These are phyloP conservation scores for Geosmithia flava DNA, from an alignment of 2,329 filamentous ascomycete species.

Conservation along the genomic window DNA sequence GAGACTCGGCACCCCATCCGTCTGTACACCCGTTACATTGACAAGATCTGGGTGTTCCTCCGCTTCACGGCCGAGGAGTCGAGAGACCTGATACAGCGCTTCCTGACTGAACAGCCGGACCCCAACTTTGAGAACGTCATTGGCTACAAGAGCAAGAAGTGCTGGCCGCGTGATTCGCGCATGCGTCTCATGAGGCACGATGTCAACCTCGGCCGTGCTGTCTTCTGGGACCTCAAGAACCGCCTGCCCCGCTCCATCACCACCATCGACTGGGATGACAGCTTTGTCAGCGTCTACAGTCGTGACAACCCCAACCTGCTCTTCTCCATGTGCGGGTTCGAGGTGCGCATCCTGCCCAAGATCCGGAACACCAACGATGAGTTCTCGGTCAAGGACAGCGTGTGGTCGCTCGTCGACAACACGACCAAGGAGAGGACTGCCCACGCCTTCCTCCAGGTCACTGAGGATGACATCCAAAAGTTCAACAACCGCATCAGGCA, in stretches of 20 bases:
- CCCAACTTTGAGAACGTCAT: slow-evolving; percentile 99
- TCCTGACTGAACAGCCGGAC: slow-evolving; percentile 95
- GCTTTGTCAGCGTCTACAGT: slow-evolving; percentile 96
- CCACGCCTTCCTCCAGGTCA: slow-evolving; percentile 94
- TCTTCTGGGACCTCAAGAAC: slow-evolving; percentile 99
- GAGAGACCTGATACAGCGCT: slow-evolving; percentile 89
- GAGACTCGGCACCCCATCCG: slow-evolving; percentile 92
- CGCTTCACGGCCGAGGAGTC: slow-evolving; percentile 91
- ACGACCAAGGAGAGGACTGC: slow-evolving; percentile 94
- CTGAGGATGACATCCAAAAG: slow-evolving; percentile 94
- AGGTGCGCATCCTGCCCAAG: slow-evolving; percentile 93
- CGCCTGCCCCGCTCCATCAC: slow-evolving; percentile 87
- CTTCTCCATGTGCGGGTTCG: slow-evolving; percentile 97
- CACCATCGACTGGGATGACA: slow-evolving; percentile 98
- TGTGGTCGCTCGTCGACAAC: slow-evolving; percentile 96
- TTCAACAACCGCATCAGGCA: slow-evolving; percentile 99
- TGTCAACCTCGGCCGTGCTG: slow-evolving; percentile 91
- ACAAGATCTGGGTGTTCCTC: slow-evolving; percentile 97
- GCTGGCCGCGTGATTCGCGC: slow-evolving; percentile 92
- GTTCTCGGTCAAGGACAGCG: slow-evolving; percentile 93
- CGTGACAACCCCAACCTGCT: slow-evolving; percentile 93
- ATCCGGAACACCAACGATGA: slow-evolving; percentile 91
- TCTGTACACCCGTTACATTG: slow-evolving; percentile 94
- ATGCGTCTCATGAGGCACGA: slow-evolving; percentile 99
- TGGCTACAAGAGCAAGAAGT: slow-evolving; percentile 98